phyloP scores from a whole-genome alignment of 768 basidiomycete species.

The Mycena indigotica region DNA sequence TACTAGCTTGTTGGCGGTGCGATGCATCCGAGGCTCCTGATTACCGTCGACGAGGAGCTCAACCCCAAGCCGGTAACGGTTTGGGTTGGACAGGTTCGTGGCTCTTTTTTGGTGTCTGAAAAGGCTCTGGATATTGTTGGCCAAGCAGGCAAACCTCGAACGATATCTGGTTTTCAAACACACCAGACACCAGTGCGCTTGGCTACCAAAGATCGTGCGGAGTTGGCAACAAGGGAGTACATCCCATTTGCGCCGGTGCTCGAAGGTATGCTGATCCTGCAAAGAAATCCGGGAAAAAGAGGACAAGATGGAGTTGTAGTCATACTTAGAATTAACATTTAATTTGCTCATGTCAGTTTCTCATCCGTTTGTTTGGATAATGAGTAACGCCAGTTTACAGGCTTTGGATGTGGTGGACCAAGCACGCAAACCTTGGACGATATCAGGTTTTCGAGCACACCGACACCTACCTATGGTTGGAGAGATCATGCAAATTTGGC shows the following conservation, averaged over 20 bases:
- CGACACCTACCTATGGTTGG: too few relatives aligned
- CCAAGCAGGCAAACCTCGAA: conserved; percentile 93
- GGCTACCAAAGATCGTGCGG: conserved; percentile 91
- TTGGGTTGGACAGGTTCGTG: conserved; percentile 80
- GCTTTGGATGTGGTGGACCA: too few relatives aligned
- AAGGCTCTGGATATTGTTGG: conserved; percentile 97
- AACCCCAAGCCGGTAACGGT: conserved; percentile 87
- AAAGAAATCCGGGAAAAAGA: conserved; percentile 92
- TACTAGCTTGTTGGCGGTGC: conserved; percentile 91
- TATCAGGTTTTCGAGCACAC: too few relatives aligned
- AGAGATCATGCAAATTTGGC: too few relatives aligned
- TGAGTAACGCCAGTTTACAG: too few relatives aligned
- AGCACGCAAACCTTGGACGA: too few relatives aligned
- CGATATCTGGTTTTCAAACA: conserved; percentile 98
- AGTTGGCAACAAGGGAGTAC: conserved; percentile 95
- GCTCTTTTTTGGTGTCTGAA: background rate
- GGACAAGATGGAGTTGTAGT: conserved; percentile 80
- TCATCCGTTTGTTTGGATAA: too few relatives aligned
- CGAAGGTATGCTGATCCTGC: conserved; percentile 89
- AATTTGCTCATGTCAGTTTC: too few relatives aligned
- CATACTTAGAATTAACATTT: too few relatives aligned
- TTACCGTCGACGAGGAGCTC: conserved; percentile 92
- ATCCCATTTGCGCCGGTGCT: conserved; percentile 88
- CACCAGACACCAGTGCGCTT: conserved; percentile 95
- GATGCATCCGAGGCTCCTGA: conserved; percentile 98